These are phyloP conservation scores for Colletotrichum simmondsii DNA, from an alignment of 2,329 filamentous ascomycete species.

Conservation along the genomic window DNA sequence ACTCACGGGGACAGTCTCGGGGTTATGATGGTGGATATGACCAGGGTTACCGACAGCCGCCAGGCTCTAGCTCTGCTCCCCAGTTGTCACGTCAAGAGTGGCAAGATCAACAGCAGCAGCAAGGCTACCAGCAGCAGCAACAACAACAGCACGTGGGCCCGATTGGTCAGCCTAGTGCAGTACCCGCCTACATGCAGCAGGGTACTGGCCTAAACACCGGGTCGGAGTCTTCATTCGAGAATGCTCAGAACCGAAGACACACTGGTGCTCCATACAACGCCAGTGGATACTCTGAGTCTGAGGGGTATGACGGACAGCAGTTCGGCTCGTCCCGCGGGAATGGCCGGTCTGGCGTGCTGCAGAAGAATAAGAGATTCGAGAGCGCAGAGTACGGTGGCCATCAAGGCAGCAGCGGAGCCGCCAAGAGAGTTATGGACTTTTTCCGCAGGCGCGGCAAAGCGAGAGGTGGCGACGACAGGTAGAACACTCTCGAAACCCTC, in stretches of 20 bases:
- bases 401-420: slow-evolving; percentile 86
- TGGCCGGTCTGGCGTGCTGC: slow-evolving; percentile 54
- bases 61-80: slow-evolving; percentile 32
- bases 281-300: slow-evolving; percentile 52
- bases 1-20: slow-evolving; percentile 37
- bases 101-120: slow-evolving; percentile 45
- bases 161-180: slow-evolving; percentile 50
- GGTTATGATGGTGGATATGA: slow-evolving; percentile 33
- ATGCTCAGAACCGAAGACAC: slow-evolving; percentile 41
- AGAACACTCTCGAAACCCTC: slow-evolving; percentile 25
- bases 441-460: slow-evolving; percentile 89
- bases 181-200: slow-evolving; percentile 60
- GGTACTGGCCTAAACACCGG: slow-evolving; percentile 59
- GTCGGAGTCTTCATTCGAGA: slow-evolving; percentile 66
- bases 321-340: slow-evolving; percentile 42
- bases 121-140: slow-evolving; percentile 46
- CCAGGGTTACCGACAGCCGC: slow-evolving; percentile 28
- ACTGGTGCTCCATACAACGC: slow-evolving; percentile 56
- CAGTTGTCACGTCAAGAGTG: slow-evolving; percentile 46
- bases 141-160: slow-evolving; percentile 53
- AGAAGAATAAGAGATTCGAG: slow-evolving; percentile 89
- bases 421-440: slow-evolving; percentile 97
- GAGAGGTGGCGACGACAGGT: slow-evolving; percentile 69
- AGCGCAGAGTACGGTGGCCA: slow-evolving; percentile 81
- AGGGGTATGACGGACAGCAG: slow-evolving; percentile 54